Conservation (phyloP, 768 basidiomycete genomes). For the Boletus tomentosulus region DNA sequence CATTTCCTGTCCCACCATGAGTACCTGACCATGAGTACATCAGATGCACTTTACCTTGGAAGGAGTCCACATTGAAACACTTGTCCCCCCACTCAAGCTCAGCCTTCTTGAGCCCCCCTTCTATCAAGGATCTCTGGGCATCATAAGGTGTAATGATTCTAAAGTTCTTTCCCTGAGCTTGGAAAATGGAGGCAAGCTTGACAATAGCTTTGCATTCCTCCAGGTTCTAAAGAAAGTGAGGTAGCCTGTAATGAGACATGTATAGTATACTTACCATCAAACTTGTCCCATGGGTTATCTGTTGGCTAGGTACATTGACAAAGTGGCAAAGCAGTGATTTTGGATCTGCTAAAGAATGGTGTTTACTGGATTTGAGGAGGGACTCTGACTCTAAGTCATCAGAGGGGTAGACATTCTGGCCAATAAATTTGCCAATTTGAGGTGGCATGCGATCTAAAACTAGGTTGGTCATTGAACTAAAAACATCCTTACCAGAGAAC, state of each 20-base stretch:
- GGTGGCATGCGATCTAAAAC: constrained; percentile 76
- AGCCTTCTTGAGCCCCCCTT: constrained; percentile 46
- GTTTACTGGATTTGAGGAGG: constrained; percentile 46
- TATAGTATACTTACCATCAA: constrained; percentile 31
- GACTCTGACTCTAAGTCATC: constrained; percentile 28
- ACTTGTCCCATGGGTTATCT: constrained; percentile 35
- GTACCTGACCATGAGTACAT: background rate
- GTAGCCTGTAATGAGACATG: background rate
- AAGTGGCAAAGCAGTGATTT: constrained; percentile 54
- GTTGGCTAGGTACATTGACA: constrained; percentile 50
- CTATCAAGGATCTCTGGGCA: constrained; percentile 59
- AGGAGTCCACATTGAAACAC: constrained; percentile 75
- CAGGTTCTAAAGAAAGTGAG: constrained; percentile 45
- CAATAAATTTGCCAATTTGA: constrained; percentile 72
- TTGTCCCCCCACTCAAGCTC: constrained; percentile 61
- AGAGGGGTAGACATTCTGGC: constrained; percentile 57
- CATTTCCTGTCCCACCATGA: constrained; percentile 56
- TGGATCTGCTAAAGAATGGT: constrained; percentile 45
- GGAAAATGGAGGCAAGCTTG: constrained; percentile 53
- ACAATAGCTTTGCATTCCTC: constrained; percentile 55
- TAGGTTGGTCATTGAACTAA: constrained; percentile 1
- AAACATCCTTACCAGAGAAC: constrained; percentile 16
- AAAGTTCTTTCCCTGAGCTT: constrained; percentile 46
- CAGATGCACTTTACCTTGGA: constrained; percentile 55
- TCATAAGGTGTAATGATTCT: constrained; percentile 82